Conservation (phyloP, 352 stramenopile species). For the Phytophthora agathidicida region DNA sequence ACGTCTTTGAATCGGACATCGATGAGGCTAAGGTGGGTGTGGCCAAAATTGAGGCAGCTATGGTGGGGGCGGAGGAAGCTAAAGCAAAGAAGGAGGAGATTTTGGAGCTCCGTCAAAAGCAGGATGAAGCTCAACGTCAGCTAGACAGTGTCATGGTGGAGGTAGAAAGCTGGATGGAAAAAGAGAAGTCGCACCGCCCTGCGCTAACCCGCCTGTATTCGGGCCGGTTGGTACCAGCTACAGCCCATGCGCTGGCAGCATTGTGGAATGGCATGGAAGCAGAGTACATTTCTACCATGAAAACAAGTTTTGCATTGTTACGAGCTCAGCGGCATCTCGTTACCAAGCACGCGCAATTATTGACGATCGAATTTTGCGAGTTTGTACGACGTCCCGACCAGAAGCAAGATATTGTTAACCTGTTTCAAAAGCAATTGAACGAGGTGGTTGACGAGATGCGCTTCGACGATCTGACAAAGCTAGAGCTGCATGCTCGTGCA, state of each 20-base stretch:
- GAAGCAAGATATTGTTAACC: constrained; percentile 68
- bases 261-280: constrained; percentile 67
- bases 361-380: constrained; percentile 54
- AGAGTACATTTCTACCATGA: constrained; percentile 60
- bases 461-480: constrained; percentile 80
- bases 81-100: constrained; percentile 86
- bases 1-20: constrained; percentile 43
- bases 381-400: constrained; percentile 68
- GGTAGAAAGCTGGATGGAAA: constrained; percentile 28
- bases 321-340: constrained; percentile 41
- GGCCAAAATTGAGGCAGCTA: constrained; percentile 30
- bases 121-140: constrained; percentile 43
- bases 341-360: constrained; percentile 29
- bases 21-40: constrained; percentile 46
- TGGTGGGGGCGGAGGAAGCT: constrained; percentile 68
- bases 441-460: constrained; percentile 84
- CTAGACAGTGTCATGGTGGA: constrained; percentile 32
- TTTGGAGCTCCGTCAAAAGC: constrained; percentile 44
- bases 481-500: constrained; percentile 74
- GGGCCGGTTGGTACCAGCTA: constrained; percentile 37
- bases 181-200: constrained; percentile 17
- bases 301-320: constrained; percentile 43
- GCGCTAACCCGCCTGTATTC: constrained; percentile 26
- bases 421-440: constrained; percentile 82
- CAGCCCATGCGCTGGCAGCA: constrained; percentile 35